Percentiles rank a stretch among this genome's conserved stretches.
phyloP scores from a whole-genome alignment of 2,329 filamentous ascomycete species.

The Hymenotorrendiella dingleyae region DNA sequence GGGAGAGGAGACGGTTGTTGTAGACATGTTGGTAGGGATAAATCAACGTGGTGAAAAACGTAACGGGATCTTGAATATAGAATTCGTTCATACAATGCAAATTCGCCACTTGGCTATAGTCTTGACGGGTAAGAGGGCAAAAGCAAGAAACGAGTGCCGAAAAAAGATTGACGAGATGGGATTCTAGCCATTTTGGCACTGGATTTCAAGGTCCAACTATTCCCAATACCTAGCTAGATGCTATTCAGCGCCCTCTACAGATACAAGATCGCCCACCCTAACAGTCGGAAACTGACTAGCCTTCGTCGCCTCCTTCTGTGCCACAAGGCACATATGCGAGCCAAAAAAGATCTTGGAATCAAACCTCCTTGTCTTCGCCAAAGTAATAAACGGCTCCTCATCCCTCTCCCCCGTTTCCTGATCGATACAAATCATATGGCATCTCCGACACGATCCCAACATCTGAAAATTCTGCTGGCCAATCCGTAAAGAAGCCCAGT shows the following conservation, averaged over 20 bases:
- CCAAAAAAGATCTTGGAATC: slow-evolving; percentile 88
- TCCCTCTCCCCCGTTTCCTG: slow-evolving; percentile 72
- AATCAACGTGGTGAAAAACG: too few species aligned
- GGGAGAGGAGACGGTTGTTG: too few species aligned
- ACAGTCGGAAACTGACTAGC: slow-evolving; percentile 39
- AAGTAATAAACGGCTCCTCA: slow-evolving; percentile 76
- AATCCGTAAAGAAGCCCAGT: slow-evolving; percentile 65
- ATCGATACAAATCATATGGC: slow-evolving; percentile 94
- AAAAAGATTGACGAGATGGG: too few species aligned
- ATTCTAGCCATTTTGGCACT: too few species aligned
- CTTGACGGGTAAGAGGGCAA: too few species aligned
- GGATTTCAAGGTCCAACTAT: too few species aligned
- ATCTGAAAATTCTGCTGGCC: slow-evolving; percentile 61
- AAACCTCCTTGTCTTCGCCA: slow-evolving; percentile 79
- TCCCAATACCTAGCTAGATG: too few species aligned
- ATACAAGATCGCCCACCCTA: slow-evolving; percentile 41
- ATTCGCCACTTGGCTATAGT: too few species aligned
- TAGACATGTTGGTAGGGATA: too few species aligned
- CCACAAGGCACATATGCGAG: slow-evolving; percentile 60
- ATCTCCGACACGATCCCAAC: slow-evolving; percentile 78
- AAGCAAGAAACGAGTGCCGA: too few species aligned
- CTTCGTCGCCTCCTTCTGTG: slow-evolving; percentile 15
- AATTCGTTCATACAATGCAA: too few species aligned
- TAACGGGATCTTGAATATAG: too few species aligned
- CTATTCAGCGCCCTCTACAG: not conserved